phyloP scores from a whole-genome alignment of 257 asterid genomes.

The Salvia splendens region DNA sequence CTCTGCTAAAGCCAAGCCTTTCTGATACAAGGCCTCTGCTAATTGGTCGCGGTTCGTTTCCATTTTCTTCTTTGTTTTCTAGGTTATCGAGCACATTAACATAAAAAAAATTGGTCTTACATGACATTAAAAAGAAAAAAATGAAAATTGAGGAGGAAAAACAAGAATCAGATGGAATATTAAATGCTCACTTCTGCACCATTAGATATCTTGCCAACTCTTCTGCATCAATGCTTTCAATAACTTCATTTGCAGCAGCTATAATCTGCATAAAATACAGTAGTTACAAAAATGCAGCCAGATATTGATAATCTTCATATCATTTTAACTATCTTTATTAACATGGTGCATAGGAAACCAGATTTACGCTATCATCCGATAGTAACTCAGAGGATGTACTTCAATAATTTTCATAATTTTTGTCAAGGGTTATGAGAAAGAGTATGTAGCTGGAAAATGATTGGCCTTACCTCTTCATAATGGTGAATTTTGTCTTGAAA shows the following conservation, averaged over 20 bases:
- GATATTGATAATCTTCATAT: conserved; percentile 5
- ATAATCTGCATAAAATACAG: conserved; percentile 55
- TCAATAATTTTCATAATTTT: neutral
- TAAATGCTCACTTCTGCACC: conserved; percentile 74
- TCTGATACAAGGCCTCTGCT: conserved; percentile 89
- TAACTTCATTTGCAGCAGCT: conserved; percentile 73
- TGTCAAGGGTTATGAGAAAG: conserved; percentile 17
- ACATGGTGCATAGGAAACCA: conserved; percentile 8
- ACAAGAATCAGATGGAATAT: conserved; percentile 17
- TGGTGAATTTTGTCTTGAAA: conserved; percentile 64
- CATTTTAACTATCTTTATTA: neutral
- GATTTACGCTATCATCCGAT: neutral
- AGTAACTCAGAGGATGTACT: conserved; percentile 12
- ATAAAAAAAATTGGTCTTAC: conserved; percentile 20
- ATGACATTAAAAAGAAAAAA: conserved; percentile 18
- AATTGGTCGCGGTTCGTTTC: conserved; percentile 79
- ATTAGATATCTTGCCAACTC: conserved; percentile 77
- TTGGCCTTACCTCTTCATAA: conserved; percentile 63
- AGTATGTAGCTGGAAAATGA: neutral
- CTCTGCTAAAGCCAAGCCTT: conserved; percentile 82
- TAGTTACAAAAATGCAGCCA: neutral
- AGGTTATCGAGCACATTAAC: conserved; percentile 34
- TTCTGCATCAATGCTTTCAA: conserved; percentile 69
- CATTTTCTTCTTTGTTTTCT: conserved; percentile 86
- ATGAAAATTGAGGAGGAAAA: neutral